Conservation (phyloP, 108 stramenopile genomes). For the Pseudonitzschia pungens region DNA sequence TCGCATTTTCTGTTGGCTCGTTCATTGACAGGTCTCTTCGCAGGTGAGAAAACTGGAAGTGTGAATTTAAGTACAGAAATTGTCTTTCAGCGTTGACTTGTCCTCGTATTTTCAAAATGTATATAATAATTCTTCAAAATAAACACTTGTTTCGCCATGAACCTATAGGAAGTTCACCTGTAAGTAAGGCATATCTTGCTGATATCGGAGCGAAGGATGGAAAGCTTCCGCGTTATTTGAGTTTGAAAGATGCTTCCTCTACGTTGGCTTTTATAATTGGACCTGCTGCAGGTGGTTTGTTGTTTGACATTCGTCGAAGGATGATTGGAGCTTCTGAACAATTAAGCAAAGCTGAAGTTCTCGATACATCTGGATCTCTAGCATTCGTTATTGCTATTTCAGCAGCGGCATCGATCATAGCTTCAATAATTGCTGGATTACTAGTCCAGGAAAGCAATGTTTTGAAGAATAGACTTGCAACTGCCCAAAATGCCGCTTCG, state of each 20-base stretch:
- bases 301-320: conserved; percentile 42
- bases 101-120: background rate
- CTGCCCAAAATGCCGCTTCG: background rate
- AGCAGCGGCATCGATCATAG: conserved; percentile 57
- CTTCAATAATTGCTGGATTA: conserved; percentile 40
- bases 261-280: conserved; percentile 78
- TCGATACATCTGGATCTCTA: conserved; percentile 31
- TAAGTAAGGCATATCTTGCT: conserved; percentile 77
- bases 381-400: conserved; percentile 64
- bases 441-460: conserved; percentile 36
- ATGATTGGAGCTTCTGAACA: conserved; percentile 8
- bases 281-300: conserved; percentile 64
- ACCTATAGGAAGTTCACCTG: conserved; percentile 53
- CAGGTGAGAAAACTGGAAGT: conserved; percentile 10
- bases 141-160: background rate
- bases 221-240: conserved; percentile 51
- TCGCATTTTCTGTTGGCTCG: conserved; percentile 55
- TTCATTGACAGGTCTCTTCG: conserved; percentile 70
- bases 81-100: background rate
- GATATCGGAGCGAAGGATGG: conserved; percentile 59
- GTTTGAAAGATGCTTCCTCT: conserved; percentile 70
- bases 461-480: background rate
- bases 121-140: background rate
- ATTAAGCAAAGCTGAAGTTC: conserved; percentile 18
- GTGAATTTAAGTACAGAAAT: background rate